These are phyloP conservation scores for Aspergillus candidus DNA, from an alignment of 2,329 filamentous ascomycete genomes.

Conservation along the genomic window DNA sequence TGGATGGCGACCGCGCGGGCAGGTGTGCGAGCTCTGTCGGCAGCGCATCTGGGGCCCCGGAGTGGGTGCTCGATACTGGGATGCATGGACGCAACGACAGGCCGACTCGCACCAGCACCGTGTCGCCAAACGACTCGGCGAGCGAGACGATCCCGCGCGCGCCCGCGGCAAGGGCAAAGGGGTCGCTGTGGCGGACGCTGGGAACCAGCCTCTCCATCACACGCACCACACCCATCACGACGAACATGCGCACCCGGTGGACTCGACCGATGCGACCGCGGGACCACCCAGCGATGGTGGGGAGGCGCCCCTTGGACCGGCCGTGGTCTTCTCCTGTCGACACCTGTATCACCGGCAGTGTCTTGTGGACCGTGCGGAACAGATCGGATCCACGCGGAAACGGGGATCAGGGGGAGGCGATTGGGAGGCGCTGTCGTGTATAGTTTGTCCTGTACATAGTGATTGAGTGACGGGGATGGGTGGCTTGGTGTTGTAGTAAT, in stretches of 20 bases:
- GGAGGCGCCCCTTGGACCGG: slow-evolving; percentile 17
- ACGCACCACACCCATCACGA: slow-evolving; percentile 1
- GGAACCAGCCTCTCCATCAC: slow-evolving; percentile 11
- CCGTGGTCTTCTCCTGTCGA: slow-evolving; percentile 45
- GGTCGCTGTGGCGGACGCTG: slow-evolving; percentile 18
- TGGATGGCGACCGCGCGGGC: slow-evolving; percentile 83
- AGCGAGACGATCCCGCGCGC: slow-evolving; percentile 21
- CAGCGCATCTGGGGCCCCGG: slow-evolving; percentile 84
- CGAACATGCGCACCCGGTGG: slow-evolving; percentile 12
- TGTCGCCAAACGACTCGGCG: slow-evolving; percentile 24
- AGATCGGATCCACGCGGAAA: too few relatives aligned
- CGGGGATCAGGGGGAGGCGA: slow-evolving; percentile 17
- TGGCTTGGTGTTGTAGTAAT: neutral
- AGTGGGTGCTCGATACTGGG: slow-evolving; percentile 68
- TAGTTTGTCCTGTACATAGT: slow-evolving; percentile 36
- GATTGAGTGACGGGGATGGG: slow-evolving; percentile 10
- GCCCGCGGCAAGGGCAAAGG: slow-evolving; percentile 37
- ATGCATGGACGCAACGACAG: slow-evolving; percentile 66
- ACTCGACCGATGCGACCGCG: slow-evolving; percentile 1
- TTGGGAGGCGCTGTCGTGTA: slow-evolving; percentile 20
- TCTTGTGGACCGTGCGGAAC: slow-evolving; percentile 23
- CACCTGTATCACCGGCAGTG: slow-evolving; percentile 45
- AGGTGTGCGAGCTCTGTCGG: slow-evolving; percentile 81
- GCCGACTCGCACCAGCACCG: slow-evolving; percentile 27
- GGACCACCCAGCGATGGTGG: slow-evolving; percentile 4